Base-by-base conservation (phyloP, 176 grass and related monocot species). In the Carex parvula region DNA sequence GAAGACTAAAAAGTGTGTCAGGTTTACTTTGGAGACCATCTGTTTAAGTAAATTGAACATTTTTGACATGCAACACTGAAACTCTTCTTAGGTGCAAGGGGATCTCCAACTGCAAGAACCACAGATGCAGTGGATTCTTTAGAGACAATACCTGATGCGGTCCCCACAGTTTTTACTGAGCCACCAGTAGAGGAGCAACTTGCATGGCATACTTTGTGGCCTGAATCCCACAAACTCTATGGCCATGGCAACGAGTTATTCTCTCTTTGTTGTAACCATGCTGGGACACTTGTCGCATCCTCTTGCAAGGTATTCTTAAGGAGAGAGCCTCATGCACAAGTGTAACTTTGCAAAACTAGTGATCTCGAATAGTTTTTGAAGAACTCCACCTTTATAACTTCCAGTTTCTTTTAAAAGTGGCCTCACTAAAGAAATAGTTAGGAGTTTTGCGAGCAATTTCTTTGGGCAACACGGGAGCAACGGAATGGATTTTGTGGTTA, bases 191-290 rank as follows among this genome's bases (percentile, higher is more conserved):
- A 99, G 85, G 96, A 99, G 56, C 88, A 99, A 87, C 89, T 99
- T 75, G 91, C 90, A 33, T 94, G 91, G 91, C 87, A 99, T 91
- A 95, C 93, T 30, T 85, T 99, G 55, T 99, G 93, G 96, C 93
- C 96, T 84, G 96, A 99, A 88, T 89, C 96, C 29, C 96, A 95
- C 83, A 99, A 99, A 90, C 88, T 99, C 48, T 95, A 95, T 88
- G 96, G 96, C 44, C 96, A 99, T 85, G 96, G 96, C 56, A 99
- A 99, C 2, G 90, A 95, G 85, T 87, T 99, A 54, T 95, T 95
- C 75, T 90, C 90, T 8, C 58, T 99, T 39, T 99, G 91, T 82
- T 95, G 91, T 42, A 90, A 95, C 86, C 87, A 93, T 88, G 83
- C 88, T 77, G 96, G 91, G 18, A 94, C 91, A 53, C 78, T 99